Percentiles rank a stretch among this genome's conserved stretches.
Evolutionary conservation across 1,139 yeast species (phyloP).

Genomic region (Geotrichum bryndzae): DNA sequence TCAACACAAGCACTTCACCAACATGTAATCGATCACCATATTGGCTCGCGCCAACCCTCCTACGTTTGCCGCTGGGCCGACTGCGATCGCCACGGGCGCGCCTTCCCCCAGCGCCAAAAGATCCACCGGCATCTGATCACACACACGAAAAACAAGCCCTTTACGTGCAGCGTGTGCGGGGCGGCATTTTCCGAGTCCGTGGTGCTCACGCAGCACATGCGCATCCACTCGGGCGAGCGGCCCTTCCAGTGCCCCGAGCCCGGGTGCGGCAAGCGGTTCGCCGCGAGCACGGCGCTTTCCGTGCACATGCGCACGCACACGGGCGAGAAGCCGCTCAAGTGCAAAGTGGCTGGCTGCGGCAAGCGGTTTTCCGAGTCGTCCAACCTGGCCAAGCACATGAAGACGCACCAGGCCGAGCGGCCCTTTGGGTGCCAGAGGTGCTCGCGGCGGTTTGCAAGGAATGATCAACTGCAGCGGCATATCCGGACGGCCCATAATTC

Average conservation of each 20-base stretch:
- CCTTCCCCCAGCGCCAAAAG: conserved; percentile 76
- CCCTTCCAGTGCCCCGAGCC: conserved; percentile 67
- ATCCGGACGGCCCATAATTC: conserved; percentile 17
- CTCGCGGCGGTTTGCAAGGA: conserved; percentile 30
- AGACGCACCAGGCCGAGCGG: conserved; percentile 32
- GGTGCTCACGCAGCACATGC: conserved; percentile 67
- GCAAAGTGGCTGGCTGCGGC: conserved; percentile 75
- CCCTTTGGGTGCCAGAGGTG: conserved; percentile 29
- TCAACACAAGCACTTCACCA: conserved; percentile 58
- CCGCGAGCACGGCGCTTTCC: conserved; percentile 49
- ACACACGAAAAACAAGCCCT: conserved; percentile 81
- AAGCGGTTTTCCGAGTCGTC: conserved; percentile 85
- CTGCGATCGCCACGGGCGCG: conserved; percentile 57
- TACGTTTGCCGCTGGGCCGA: conserved; percentile 75
- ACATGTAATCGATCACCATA: conserved; percentile 62
- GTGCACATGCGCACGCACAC: conserved; percentile 51
- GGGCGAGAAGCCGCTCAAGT: conserved; percentile 53
- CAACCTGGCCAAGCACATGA: conserved; percentile 82
- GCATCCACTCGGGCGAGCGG: conserved; percentile 81
- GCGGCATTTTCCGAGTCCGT: conserved; percentile 63
- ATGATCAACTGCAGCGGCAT: conserved; percentile 34
- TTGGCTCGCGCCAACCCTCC: conserved; percentile 64
- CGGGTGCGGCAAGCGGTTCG: conserved; percentile 66
- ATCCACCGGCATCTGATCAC: conserved; percentile 77
- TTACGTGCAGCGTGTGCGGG: conserved; percentile 60